Percentiles rank a stretch among this genome's conserved stretches.
phyloP scores from a whole-genome alignment of 2,329 filamentous ascomycete species.

The Colletotrichum lentis region DNA sequence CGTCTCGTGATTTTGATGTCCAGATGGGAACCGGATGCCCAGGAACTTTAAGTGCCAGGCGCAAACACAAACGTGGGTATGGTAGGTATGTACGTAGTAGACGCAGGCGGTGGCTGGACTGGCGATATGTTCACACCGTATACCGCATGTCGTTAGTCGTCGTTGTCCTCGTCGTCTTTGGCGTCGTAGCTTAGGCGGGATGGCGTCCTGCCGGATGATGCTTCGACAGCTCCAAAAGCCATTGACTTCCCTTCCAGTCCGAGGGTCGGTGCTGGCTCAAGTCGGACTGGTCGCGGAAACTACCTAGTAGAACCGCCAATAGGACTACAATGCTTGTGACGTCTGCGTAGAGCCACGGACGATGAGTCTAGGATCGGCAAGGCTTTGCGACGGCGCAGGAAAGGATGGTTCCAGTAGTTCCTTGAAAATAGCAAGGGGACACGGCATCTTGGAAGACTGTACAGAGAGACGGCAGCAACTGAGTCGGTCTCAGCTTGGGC shows the following conservation, averaged over 20 bases:
- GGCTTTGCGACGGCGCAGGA: slow-evolving; percentile 28
- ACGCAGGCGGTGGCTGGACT: too few relatives aligned
- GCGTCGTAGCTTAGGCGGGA: slow-evolving; percentile 10
- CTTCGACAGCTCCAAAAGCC: background rate
- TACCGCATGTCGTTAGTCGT: background rate
- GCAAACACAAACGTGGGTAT: background rate
- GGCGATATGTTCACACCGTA: too few relatives aligned
- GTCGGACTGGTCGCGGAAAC: slow-evolving; percentile 1
- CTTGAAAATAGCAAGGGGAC: slow-evolving; percentile 6
- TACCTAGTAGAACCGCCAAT: slow-evolving; percentile 15
- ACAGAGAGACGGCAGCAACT: too few relatives aligned
- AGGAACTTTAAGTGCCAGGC: slow-evolving; percentile 17
- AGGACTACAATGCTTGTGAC: slow-evolving; percentile 5
- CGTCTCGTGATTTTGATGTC: slow-evolving; percentile 15
- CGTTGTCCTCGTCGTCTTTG: slow-evolving; percentile 1
- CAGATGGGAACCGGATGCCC: slow-evolving; percentile 8
- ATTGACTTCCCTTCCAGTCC: slow-evolving; percentile 20
- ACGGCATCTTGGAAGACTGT: slow-evolving; percentile 21
- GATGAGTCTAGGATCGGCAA: slow-evolving; percentile 31
- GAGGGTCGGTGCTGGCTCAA: slow-evolving; percentile 13
- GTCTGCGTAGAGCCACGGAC: slow-evolving; percentile 10
- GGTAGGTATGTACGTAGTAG: too few relatives aligned
- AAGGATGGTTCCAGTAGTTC: background rate
- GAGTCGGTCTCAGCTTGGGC: too few relatives aligned
- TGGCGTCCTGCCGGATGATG: slow-evolving; percentile 3